Percentiles rank a stretch among this genome's conserved stretches.
Evolutionary conservation across 1,139 yeast genomes (phyloP).

Genomic region (Pichiaceae sp.): DNA sequence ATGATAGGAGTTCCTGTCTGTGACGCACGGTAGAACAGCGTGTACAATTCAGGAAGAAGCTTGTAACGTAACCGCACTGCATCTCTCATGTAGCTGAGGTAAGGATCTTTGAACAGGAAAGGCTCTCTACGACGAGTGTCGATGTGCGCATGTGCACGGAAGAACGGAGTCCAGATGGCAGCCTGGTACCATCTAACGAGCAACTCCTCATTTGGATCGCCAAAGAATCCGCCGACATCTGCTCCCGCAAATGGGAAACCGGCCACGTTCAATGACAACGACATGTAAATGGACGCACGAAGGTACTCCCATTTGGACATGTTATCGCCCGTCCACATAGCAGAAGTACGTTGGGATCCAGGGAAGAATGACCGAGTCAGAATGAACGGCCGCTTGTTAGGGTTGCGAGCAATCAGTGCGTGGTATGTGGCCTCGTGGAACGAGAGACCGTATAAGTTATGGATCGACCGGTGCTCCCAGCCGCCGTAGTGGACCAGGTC

Average conservation of each 20-base stretch:
- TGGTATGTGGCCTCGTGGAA: constrained; percentile 74
- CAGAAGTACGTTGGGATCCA: constrained; percentile 86
- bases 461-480: constrained; percentile 88
- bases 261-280: constrained; percentile 68
- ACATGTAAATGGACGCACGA: constrained; percentile 76
- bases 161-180: constrained; percentile 93
- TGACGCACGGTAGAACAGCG: constrained; percentile 65
- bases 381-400: constrained; percentile 71
- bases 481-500: constrained; percentile 71
- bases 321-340: constrained; percentile 98
- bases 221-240: constrained; percentile 95
- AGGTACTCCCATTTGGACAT: constrained; percentile 89
- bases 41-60: constrained; percentile 72
- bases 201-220: constrained; percentile 75
- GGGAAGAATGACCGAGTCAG: constrained; percentile 81
- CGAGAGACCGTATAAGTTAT: constrained; percentile 74
- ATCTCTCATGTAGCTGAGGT: constrained; percentile 56
- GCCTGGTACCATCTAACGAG: constrained; percentile 92
- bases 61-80: constrained; percentile 68
- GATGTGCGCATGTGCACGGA: constrained; percentile 93
- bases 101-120: constrained; percentile 74
- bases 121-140: constrained; percentile 93
- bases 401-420: constrained; percentile 46
- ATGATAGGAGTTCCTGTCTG: constrained; percentile 60
- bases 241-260: constrained; percentile 96